Conservation (phyloP, 805 yeast species). For the Candida methanosorbosa region DNA sequence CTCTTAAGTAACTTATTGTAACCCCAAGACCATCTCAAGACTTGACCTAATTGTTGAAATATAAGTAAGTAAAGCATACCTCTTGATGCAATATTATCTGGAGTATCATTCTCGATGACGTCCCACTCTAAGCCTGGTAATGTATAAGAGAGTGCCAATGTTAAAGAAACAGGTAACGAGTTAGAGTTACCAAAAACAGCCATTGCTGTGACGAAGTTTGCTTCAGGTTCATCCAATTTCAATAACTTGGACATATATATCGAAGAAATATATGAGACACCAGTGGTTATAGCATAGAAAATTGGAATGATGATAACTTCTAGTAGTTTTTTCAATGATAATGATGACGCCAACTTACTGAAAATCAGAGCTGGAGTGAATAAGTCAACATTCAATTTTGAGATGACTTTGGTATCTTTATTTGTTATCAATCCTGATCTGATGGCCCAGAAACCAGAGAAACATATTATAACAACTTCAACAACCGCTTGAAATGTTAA, state of each 20-base stretch:
- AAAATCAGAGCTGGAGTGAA: conserved; percentile 95
- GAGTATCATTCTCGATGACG: conserved; percentile 53
- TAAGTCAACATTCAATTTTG: conserved; percentile 75
- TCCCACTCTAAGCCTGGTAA: conserved; percentile 74
- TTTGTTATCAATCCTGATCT: conserved; percentile 59
- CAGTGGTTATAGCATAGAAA: conserved; percentile 75
- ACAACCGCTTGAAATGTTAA: conserved; percentile 87
- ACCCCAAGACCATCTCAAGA: conserved; percentile 84
- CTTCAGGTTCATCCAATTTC: conserved; percentile 59
- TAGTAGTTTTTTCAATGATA: conserved; percentile 66
- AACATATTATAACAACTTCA: conserved; percentile 80
- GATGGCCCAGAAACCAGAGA: conserved; percentile 84
- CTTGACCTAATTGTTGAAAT: conserved; percentile 78
- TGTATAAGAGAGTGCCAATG: conserved; percentile 69
- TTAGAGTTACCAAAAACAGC: conserved; percentile 95
- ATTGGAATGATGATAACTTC: conserved; percentile 83
- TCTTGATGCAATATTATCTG: conserved; percentile 67
- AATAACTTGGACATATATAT: conserved; percentile 42
- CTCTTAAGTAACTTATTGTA: conserved; percentile 59
- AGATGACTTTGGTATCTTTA: conserved; percentile 67
- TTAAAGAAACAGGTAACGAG: conserved; percentile 87
- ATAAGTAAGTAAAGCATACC: conserved; percentile 68
- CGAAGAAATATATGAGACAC: conserved; percentile 62
- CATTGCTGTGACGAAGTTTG: conserved; percentile 93
- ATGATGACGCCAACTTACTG: conserved; percentile 58